Conservation (phyloP, 176 grass and related monocot genomes). For the Lolium rigidum region DNA sequence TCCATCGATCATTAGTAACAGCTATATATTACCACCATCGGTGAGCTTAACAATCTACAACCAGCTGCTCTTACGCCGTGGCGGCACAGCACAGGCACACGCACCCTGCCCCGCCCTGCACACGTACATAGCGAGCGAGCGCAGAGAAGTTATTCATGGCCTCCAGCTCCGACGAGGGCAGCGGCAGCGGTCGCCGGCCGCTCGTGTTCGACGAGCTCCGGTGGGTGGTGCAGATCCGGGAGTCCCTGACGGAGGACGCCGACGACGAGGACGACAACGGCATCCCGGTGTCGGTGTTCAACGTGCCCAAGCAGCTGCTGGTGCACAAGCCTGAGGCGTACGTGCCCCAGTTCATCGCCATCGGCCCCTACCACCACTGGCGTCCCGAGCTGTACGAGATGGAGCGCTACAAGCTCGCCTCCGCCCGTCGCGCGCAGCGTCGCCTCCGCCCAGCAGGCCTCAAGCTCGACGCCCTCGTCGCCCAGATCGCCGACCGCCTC, state of each 20-base stretch:
- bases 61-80: background rate
- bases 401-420: conserved; percentile 86
- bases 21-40: conserved; percentile 18
- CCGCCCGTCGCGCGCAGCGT: conserved; percentile 69
- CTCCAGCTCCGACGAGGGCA: background rate
- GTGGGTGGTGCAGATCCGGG: conserved; percentile 81
- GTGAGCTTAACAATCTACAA: background rate
- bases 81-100: background rate
- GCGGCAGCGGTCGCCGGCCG: conserved; percentile 22
- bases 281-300: conserved; percentile 76
- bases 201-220: conserved; percentile 67
- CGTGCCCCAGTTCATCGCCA: conserved; percentile 70
- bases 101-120: background rate
- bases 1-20: background rate
- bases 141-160: conserved; percentile 9
- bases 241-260: conserved; percentile 56
- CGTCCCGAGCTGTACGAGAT: conserved; percentile 82
- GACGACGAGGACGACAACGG: conserved; percentile 65
- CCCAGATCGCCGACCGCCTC: conserved; percentile 52
- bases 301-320: conserved; percentile 71
- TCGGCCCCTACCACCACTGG: conserved; percentile 89
- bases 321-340: conserved; percentile 74
- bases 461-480: conserved; percentile 59
- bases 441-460: conserved; percentile 40
- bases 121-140: background rate